Evolutionary conservation across 805 yeast species (phyloP).

Genomic region (Candida ipomoeae): DNA sequence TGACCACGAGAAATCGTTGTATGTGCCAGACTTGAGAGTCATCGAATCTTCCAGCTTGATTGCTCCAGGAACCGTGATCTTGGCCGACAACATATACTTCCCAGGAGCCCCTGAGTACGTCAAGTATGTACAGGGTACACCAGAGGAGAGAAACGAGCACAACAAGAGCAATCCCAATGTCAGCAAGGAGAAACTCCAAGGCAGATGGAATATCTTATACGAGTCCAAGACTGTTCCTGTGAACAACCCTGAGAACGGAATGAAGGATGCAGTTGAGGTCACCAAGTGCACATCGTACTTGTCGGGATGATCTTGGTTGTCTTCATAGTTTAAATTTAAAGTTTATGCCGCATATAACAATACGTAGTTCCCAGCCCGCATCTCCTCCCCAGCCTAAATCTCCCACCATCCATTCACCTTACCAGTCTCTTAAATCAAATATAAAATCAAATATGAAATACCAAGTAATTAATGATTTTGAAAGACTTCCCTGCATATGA

Average conservation of each 20-base stretch:
- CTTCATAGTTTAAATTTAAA: too few species aligned
- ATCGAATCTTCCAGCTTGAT: slow-evolving; percentile 38
- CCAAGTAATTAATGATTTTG: too few species aligned
- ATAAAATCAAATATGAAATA: too few species aligned
- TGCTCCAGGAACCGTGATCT: slow-evolving; percentile 35
- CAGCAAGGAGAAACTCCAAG: slow-evolving; percentile 26
- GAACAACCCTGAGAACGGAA: slow-evolving; percentile 10
- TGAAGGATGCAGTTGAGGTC: slow-evolving; percentile 29
- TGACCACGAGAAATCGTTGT: slow-evolving; percentile 37
- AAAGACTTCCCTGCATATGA: too few species aligned
- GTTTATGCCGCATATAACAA: background rate
- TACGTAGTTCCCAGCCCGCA: background rate
- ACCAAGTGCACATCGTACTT: slow-evolving; percentile 29
- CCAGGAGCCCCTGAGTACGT: slow-evolving; percentile 41
- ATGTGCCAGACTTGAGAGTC: slow-evolving; percentile 40
- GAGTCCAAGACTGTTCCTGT: slow-evolving; percentile 27
- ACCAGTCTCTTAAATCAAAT: too few species aligned
- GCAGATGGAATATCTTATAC: slow-evolving; percentile 41
- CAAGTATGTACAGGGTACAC: slow-evolving; percentile 34
- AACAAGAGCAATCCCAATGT: slow-evolving; percentile 24
- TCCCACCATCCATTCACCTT: too few species aligned
- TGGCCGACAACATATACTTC: slow-evolving; percentile 34
- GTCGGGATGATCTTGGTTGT: slow-evolving; percentile 7
- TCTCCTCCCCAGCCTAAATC: too few species aligned
- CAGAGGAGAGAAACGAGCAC: slow-evolving; percentile 31